Base-by-base conservation (phyloP, 495 filamentous ascomycete genomes). In the Aspergillus leporis region DNA sequence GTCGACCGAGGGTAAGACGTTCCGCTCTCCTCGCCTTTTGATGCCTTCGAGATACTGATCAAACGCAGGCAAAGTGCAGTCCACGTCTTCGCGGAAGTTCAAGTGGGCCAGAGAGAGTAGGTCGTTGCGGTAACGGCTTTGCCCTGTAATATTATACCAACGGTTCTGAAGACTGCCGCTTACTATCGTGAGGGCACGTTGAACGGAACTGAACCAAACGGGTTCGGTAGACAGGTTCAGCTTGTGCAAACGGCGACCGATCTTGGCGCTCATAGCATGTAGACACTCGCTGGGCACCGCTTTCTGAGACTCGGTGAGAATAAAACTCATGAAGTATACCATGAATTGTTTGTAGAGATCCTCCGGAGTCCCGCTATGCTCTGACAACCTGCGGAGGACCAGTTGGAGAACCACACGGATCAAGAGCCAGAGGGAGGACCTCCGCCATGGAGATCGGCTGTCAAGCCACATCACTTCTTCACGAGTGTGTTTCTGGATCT, bases 351-450 rank as follows among this genome's bases (percentile, higher is more conserved):
- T 90, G 71, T 88, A 89, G 0, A 67, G 56, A 12, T 56, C 53
- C 9, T 59, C 23, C 9, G 41, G 4, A 22, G 23, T 21, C 38
- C 9, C 16, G 22, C 16, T 22, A 8, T 9, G 1, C 2, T 0
- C 5, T 10, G 25, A 53, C 0, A 45, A 28, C 8, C 66, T 59
- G 13, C 2, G 19, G n/a, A 66, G 28, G 0, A 43, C 9, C 3
- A 69, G 47, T 48, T 87, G 84, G 32, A 88, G 54, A 0, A 73
- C 60, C 1, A 87, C 84, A 0, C 87, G 82, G 12, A 87, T 50
- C 0, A 89, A 69, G 1, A 89, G 68, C 86, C 86, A 89, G 0
- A 83, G 54, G 0, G 84, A 63, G 19, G 85, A 87, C 32, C 87
- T 56, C 8, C 78, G 75, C 80, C 85, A 89, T 0, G 84, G 84